A percentile compares a stretch with the other conserved stretches of the same genome.
Conservation (phyloP, 805 yeast species). For the Kuraishia ogatae region DNA sequence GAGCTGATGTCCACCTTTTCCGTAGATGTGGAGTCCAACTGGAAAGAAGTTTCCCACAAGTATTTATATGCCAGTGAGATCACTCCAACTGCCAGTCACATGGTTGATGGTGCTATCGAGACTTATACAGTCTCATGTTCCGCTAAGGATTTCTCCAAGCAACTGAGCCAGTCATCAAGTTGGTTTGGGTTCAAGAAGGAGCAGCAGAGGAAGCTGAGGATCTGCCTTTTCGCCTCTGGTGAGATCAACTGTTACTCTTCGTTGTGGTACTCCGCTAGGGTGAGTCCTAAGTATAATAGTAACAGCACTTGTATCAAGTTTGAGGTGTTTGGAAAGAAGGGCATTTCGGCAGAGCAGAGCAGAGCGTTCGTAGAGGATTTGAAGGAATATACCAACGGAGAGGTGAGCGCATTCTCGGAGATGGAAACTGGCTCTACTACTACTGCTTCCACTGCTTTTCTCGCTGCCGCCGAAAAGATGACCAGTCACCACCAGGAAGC, state of each 20-base stretch:
- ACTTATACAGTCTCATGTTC: slow-evolving; percentile 28
- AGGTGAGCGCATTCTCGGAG: not conserved
- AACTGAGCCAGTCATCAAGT: not conserved
- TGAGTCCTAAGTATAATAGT: slow-evolving; percentile 39
- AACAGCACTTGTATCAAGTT: slow-evolving; percentile 48
- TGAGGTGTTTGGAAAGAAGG: slow-evolving; percentile 54
- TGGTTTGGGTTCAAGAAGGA: slow-evolving; percentile 46
- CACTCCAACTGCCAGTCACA: slow-evolving; percentile 8
- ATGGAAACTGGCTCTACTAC: not conserved
- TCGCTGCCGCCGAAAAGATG: not conserved
- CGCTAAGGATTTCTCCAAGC: not conserved
- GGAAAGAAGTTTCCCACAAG: slow-evolving; percentile 38
- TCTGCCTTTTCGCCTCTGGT: slow-evolving; percentile 49
- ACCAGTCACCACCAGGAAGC: not conserved
- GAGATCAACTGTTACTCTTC: slow-evolving; percentile 59
- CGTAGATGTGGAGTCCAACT: slow-evolving; percentile 52
- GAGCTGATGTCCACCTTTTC: slow-evolving; percentile 58
- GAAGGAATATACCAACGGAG: not conserved
- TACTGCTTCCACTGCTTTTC: not conserved
- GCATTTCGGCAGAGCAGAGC: slow-evolving; percentile 39
- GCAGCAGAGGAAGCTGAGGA: slow-evolving; percentile 32
- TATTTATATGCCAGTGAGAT: not conserved
- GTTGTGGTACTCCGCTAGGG: slow-evolving; percentile 57
- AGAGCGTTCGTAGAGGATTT: slow-evolving; percentile 46
- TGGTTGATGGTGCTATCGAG: slow-evolving; percentile 22